Evolutionary conservation across 2,329 filamentous ascomycete genomes (phyloP).

Genomic region (Ceratocystis eucalypticola): DNA sequence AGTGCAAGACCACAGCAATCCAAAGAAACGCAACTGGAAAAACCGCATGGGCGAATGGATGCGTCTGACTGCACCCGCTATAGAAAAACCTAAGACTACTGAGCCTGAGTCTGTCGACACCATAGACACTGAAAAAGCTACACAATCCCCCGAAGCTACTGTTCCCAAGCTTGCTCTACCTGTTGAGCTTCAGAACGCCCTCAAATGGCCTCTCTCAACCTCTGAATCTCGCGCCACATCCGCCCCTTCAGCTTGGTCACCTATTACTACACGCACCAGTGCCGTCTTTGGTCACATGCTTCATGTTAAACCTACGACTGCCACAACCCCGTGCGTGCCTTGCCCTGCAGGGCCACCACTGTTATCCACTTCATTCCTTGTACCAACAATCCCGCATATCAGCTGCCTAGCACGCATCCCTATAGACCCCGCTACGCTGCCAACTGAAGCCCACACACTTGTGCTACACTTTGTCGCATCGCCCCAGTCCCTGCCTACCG

Average conservation of each 20-base stretch:
- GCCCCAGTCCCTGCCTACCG: conserved; percentile 15
- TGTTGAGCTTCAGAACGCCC: conserved; percentile 1
- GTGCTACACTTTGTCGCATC: conserved; percentile 14
- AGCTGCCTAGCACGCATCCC: conserved; percentile 30
- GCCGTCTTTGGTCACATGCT: conserved; percentile 42
- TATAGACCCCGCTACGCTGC: conserved; percentile 21
- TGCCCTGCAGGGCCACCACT: neutral
- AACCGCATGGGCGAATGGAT: conserved; percentile 15
- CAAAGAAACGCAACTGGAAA: conserved; percentile 14
- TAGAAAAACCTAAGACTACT: neutral
- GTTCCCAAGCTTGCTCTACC: neutral
- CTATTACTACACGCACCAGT: conserved; percentile 23
- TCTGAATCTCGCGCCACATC: neutral
- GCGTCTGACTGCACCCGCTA: conserved; percentile 11
- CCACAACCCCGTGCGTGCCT: neutral
- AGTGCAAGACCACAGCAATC: conserved; percentile 11
- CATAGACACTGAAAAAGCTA: neutral
- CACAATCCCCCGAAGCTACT: neutral
- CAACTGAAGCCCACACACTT: conserved; percentile 6
- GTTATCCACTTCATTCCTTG: conserved; percentile 26
- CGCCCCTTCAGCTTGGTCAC: conserved; percentile 13
- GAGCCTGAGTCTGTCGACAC: neutral
- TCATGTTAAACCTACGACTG: conserved; percentile 24
- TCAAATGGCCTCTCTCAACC: conserved; percentile 15
- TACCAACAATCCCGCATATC: conserved; percentile 36